Evolutionary conservation across 1,284 basidiomycete genomes (phyloP).

Genomic region (Ustilago loliicola): DNA sequence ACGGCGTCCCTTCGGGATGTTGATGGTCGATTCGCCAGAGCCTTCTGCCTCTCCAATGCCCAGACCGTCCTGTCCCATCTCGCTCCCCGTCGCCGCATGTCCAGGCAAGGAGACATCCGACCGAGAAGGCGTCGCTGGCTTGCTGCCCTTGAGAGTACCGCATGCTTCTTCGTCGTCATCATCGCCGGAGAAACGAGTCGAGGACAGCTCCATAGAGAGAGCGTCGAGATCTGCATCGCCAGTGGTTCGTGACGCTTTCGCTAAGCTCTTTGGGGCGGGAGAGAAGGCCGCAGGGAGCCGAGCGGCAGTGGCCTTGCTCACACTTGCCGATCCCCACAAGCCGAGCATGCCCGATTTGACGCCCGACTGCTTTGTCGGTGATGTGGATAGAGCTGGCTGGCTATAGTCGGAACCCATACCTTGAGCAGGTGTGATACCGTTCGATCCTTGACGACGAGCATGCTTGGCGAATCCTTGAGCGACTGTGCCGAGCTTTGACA

Average conservation of each 20-base stretch:
- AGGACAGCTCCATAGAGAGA: constrained; percentile 33
- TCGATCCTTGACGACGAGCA: constrained; percentile 42
- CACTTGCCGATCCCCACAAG: constrained; percentile 50
- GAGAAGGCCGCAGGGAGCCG: constrained; percentile 27
- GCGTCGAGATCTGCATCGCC: constrained; percentile 55
- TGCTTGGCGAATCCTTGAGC: constrained; percentile 65
- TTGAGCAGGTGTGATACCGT: constrained; percentile 8
- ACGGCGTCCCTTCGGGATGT: constrained; percentile 36
- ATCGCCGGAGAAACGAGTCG: constrained; percentile 16
- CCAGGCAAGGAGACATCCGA: neutral
- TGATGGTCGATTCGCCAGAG: constrained; percentile 12
- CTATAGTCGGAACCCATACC: neutral
- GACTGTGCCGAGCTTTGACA: constrained; percentile 68
- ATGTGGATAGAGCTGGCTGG: constrained; percentile 18
- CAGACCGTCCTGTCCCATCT: neutral
- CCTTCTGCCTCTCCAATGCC: neutral
- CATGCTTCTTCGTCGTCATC: constrained; percentile 33
- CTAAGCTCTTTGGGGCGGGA: constrained; percentile 8
- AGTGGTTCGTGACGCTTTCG: constrained; percentile 14
- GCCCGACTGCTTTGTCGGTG: constrained; percentile 27
- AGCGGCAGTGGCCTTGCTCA: constrained; percentile 48
- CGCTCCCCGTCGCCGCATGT: neutral
- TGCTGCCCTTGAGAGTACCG: constrained; percentile 47
- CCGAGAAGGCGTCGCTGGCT: constrained; percentile 28
- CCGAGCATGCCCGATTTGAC: constrained; percentile 44